Conservation (phyloP, 306 rosid species). For the Vigna trinervia region DNA sequence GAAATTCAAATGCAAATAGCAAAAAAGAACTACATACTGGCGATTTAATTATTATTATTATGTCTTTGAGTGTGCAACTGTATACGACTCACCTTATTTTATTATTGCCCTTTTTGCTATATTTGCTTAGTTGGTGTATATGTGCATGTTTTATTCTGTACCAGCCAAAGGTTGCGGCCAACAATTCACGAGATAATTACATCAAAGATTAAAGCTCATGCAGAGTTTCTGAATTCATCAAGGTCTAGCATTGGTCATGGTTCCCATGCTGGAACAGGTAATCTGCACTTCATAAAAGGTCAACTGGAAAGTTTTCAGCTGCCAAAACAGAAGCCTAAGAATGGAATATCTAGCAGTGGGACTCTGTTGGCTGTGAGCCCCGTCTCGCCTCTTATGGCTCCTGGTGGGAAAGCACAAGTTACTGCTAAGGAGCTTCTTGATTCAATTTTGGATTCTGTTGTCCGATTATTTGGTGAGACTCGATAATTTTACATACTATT, state of each 20-base stretch:
- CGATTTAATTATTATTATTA: neutral
- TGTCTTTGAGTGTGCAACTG: neutral
- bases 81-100: slow-evolving; percentile 30
- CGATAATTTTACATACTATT: slow-evolving; percentile 3
- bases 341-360: slow-evolving; percentile 85
- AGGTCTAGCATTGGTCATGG: slow-evolving; percentile 71
- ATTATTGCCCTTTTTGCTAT: slow-evolving; percentile 24
- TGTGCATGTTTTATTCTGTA: slow-evolving; percentile 41
- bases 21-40: slow-evolving; percentile 7
- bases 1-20: slow-evolving; percentile 17
- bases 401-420: slow-evolving; percentile 88
- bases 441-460: slow-evolving; percentile 82
- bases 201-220: slow-evolving; percentile 84
- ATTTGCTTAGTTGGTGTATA: slow-evolving; percentile 45
- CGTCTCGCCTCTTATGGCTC: slow-evolving; percentile 96
- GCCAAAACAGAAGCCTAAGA: slow-evolving; percentile 86
- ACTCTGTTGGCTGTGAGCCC: slow-evolving; percentile 91
- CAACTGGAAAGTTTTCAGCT: slow-evolving; percentile 81
- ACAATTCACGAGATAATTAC: slow-evolving; percentile 88
- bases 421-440: slow-evolving; percentile 88
- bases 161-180: slow-evolving; percentile 99
- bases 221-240: slow-evolving; percentile 69
- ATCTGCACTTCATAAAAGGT: slow-evolving; percentile 79
- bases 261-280: slow-evolving; percentile 60
- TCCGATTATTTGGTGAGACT: slow-evolving; percentile 86